Percentiles rank a stretch among this genome's conserved stretches.
These are phyloP conservation scores for Alternaria sp. DNA, from an alignment of 2,329 filamentous ascomycete species.

Conservation along the genomic window DNA sequence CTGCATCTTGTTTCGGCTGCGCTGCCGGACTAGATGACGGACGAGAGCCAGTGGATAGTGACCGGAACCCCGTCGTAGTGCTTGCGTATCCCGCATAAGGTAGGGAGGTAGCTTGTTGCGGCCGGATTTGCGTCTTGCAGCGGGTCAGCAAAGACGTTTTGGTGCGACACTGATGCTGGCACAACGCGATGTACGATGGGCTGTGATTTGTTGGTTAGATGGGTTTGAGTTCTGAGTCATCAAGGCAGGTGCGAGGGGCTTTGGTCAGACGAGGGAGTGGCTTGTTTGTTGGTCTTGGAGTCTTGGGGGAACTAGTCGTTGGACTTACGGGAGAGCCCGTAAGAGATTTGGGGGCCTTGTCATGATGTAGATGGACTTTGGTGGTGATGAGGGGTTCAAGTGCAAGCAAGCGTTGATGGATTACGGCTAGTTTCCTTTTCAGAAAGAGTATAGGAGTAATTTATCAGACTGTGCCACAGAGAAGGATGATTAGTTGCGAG, in stretches of 20 bases:
- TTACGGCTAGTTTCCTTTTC: not conserved
- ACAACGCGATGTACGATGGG: conserved; percentile 13
- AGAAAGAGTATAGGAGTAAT: no score
- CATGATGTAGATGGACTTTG: conserved; percentile 4
- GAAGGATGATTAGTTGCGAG: not conserved
- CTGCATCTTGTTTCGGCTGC: not conserved
- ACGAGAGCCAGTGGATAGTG: not conserved
- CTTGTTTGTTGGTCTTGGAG: conserved; percentile 22
- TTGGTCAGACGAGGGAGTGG: conserved; percentile 18
- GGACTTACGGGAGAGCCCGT: conserved; percentile 35
- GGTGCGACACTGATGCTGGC: conserved; percentile 12
- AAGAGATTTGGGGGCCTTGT: conserved; percentile 15
- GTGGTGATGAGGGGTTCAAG: not conserved
- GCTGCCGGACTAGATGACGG: not conserved
- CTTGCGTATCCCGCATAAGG: not conserved
- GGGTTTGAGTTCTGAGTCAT: conserved; percentile 34
- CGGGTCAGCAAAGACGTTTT: conserved; percentile 10
- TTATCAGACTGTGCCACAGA: not conserved
- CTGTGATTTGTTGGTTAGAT: conserved; percentile 27
- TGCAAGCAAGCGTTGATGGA: not conserved
- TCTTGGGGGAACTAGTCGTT: not conserved
- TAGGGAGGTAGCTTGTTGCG: not conserved
- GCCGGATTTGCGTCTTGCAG: not conserved
- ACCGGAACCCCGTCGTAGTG: not conserved
- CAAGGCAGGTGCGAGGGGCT: conserved; percentile 21